Evolutionary conservation across 2,329 filamentous ascomycete genomes (phyloP), one percentile per base, ranked within the genome.

Genomic region (Lizonia empirigonia): DNA sequence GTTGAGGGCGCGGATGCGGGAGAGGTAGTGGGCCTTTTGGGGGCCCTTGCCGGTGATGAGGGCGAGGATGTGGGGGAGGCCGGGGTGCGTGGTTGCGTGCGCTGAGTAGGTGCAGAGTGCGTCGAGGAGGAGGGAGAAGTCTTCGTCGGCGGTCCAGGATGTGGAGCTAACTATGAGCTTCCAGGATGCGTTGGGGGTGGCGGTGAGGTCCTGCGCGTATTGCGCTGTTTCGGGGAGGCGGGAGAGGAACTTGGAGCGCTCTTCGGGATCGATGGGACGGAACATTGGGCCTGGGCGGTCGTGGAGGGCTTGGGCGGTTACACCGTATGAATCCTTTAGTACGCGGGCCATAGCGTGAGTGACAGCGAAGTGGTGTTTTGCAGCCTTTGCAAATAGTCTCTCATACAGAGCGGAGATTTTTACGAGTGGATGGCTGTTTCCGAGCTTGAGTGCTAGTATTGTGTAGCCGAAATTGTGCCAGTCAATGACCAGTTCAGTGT

Each of bases 401-500:
- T 99, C 94, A 68, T 97, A 97, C 67, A 80, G 80, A 57, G 85
- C 85, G 19, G 93, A 89, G 7, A 95, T 69, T 22, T 76, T 80
- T 7, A 97, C 91, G n/a, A 97, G 82, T 0, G 87, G 88, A 67
- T 95, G 90, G 5, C 69, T 73, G 2, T 75, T 58, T 0, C 85
- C 83, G 1, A 88, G 76, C 55, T 86, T 87, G 39, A 88, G 73
- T 2, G 82, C 89, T 3, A 99, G 84, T 63, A 99, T 96, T 7
- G 91, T 93, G 80, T 93, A 96, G 62, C 93, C 94, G 74, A 97
- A 97, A 75, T 99, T 99, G 78, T 99, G 94, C 94, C 94, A 99
- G 77, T 99, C 94, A 47, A 97, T 89, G 54, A 97, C 81, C 4
- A 99, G 82, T 49, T 84, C 84, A 30, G 90, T 96, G 62, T 90